Evolutionary conservation across 2,329 filamentous ascomycete genomes (phyloP), one percentile per base, ranked within the genome.

Genomic region (Sclerotinia trifoliorum): DNA sequence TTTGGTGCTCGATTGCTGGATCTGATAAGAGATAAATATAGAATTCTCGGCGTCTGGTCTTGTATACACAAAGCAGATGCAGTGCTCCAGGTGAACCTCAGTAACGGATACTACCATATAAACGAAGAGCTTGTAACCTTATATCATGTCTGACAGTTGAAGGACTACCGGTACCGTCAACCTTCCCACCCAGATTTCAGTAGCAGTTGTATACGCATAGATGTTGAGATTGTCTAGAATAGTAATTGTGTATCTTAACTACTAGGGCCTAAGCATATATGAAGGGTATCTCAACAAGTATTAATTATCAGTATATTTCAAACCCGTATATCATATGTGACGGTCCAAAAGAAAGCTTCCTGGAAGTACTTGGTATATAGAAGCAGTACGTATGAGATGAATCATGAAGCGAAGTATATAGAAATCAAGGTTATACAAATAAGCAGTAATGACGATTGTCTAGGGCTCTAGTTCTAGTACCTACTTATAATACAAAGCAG

Each of bases 21-120:
- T 61, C 26, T 61, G 57, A 61, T 48, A 46, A 48, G 8, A 32
- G 42, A n/a, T 48, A 48, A 61, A 48, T 32, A 61, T 61, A 48
- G 42, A 32, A 61, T 32, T n/a, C 29, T n/a, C 57, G 42, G 57
- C 42, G 42, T 61, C 42, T 61, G 11, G 8, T 32, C 42, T 29
- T n/a, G 19, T 48, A 48, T 26, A 32, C 24, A 46, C 19, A 17
- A 17, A 42, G 13, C 5, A 42, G 13, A 42, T 42, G 39, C 39
- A n/a, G 57, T 61, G 57, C 42, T 15, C n/a, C 21, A 61, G 17
- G n/a, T 17, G 21, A 42, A 24, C 54, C 32, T 57, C 21, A 17
- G 24, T 24, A 24, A 35, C 19, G 32, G 17, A 42, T 39, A 19
- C 35, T 21, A 56, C 21, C 54, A 56, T 21, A 56, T 56, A 32